Evolutionary conservation across 805 yeast species (phyloP).

Genomic region (Priceomyces carsonii): DNA sequence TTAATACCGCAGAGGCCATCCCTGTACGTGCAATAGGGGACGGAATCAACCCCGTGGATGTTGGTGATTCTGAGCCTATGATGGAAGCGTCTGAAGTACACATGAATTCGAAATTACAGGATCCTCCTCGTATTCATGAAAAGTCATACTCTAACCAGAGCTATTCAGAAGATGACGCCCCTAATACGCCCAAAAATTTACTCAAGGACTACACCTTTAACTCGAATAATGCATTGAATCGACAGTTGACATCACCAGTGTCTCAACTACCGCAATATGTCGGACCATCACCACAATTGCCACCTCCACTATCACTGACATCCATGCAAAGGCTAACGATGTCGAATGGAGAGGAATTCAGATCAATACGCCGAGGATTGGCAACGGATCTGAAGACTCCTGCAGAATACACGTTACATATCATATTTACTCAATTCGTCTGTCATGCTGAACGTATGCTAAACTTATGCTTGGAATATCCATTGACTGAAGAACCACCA

Average conservation of each 20-base stretch:
- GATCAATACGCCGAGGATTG: constrained; percentile 32
- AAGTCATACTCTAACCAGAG: constrained; percentile 7
- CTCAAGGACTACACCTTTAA: constrained; percentile 4
- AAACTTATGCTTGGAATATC: constrained; percentile 64
- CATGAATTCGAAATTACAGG: constrained; percentile 16
- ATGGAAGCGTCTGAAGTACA: background rate
- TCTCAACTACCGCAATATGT: constrained; percentile 18
- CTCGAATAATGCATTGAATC: constrained; percentile 10
- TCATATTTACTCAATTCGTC: constrained; percentile 92
- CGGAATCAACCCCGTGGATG: constrained; percentile 2
- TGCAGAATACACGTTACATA: constrained; percentile 90
- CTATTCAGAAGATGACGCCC: constrained; percentile 1
- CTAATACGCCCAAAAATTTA: too few relatives aligned
- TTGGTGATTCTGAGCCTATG: constrained; percentile 8
- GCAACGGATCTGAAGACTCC: constrained; percentile 67
- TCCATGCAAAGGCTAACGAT: constrained; percentile 28
- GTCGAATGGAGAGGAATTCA: constrained; percentile 34
- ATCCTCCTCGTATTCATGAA: constrained; percentile 14
- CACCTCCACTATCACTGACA: constrained; percentile 31
- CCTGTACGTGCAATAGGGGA: constrained; percentile 10
- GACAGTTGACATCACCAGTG: constrained; percentile 23
- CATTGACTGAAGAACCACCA: constrained; percentile 74
- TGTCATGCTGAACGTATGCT: constrained; percentile 89
- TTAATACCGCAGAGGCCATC: constrained; percentile 11
- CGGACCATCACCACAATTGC: constrained; percentile 38